Evolutionary conservation across 345 rosid species (phyloP), one percentile per base, ranked within the genome.

Genomic region (Acer saccharum): DNA sequence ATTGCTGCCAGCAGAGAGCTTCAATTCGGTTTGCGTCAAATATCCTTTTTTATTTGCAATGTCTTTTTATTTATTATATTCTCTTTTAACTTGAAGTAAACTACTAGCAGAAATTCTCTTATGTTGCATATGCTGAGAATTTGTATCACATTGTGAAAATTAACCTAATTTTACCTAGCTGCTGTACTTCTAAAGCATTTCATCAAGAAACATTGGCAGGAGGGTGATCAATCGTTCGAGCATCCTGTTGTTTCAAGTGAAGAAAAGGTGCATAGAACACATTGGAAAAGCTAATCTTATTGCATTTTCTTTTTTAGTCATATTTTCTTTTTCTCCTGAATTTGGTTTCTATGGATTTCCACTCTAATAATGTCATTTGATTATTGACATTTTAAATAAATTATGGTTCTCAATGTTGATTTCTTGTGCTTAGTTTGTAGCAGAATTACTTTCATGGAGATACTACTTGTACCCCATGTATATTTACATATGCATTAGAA

Each of bases 131-230:
- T 52, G 52, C 71, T 10, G 67, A 64, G 17, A 8, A 72, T 35
- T 62, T 61, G 32, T 54, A 57, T 52, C 12, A 3, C 80, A 10
- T 54, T 83, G 88, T 86, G 46, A 72, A 84, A 83, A 65, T 95
- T 95, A 84, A 93, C 96, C 23, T 72, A 50, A 65, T 74, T 73
- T 76, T 82, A 93, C 99, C 83, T 93, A 85, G 99, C 99, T 81
- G 97, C 97, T n/a, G 91, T 93, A 11, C 86, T 95, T 83, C 78
- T 95, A 76, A 95, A 93, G 88, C 97, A 92, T 82, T 95, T 90
- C 78, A 88, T 95, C 73, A 92, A 86, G 79, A 93, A 89, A 77
- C 99, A 93, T 77, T 95, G 98, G 98, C 93, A 88, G 80, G 98
- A 92, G 80, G 92, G 87, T 23, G 99, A 95, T 41, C 95, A 92